phyloP scores from a whole-genome alignment of 129 eudicot species.

The Saposhnikovia divaricata region DNA sequence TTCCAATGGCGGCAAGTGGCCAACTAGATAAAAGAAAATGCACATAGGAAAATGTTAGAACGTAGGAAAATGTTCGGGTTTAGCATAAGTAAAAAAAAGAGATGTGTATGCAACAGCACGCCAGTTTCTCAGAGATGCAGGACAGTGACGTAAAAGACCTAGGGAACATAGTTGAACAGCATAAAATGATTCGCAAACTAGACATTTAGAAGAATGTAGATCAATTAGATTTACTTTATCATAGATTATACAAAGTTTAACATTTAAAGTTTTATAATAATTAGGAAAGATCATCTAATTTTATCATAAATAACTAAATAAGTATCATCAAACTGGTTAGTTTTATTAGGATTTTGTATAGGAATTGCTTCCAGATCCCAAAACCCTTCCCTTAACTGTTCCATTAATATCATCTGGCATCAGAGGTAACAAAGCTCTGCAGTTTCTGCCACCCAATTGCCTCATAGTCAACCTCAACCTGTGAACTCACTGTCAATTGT shows the following conservation, averaged over 20 bases:
- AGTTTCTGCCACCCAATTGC: too few species aligned
- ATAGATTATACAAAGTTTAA: background rate
- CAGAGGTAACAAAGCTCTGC: background rate
- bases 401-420: background rate
- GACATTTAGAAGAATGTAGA: background rate
- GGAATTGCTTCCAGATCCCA: background rate
- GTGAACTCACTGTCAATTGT: too few species aligned
- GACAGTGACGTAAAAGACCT: background rate
- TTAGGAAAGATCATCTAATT: background rate
- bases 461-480: background rate
- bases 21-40: constrained; percentile 26
- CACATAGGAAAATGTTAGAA: background rate
- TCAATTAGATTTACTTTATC: too few species aligned
- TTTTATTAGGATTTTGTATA: too few species aligned
- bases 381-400: background rate
- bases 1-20: constrained; percentile 53
- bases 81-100: background rate
- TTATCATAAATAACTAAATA: too few species aligned
- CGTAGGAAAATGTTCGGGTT: background rate
- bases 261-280: background rate
- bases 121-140: background rate
- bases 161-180: background rate
- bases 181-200: background rate
- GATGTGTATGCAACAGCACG: background rate
- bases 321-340: background rate